Evolutionary conservation across 768 basidiomycete species (phyloP), one percentile per base, ranked within the genome.

Genomic region (Tremella fuciformis): DNA sequence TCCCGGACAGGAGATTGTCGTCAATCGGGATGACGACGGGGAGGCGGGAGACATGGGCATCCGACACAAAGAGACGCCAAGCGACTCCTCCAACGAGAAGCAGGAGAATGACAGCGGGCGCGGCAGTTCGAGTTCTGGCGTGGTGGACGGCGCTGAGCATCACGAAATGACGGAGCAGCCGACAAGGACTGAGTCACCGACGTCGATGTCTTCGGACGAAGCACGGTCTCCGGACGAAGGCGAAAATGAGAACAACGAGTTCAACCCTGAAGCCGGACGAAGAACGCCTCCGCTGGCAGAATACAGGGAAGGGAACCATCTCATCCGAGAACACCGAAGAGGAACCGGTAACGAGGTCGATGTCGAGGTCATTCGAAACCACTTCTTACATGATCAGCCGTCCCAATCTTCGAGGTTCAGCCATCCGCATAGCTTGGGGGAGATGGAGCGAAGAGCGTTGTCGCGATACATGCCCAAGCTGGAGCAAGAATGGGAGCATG

Each of bases 1-100:
- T 13, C 83, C 86, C 0, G 86, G 83, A 3, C 86, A 87, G 52
- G 86, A 88, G 46, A 85, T 94, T 60, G 83, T 91, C 37, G 87
- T 94, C 72, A 94, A 96, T 71, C 82, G 89, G 19, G 92, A 94
- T 71, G 78, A 78, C 44, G 78, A 79, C 50, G 78, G 60, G 0
- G 75, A 76, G 39, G 79, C 78, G 15, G 81, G 84, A 76, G 85
- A 87, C 73, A 73, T 80, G 19, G 83, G 83, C 8, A 68, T 80
- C 25, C 57, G 69, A 29, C 6, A 74, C 41, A 48, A 53, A 26
- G 53, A 50, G 8, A 11, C 26, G 48, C 26, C 53, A 41, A n/a
- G 52, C 21, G 16, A 48, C 51, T 34, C 29, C 11, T 34, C 8
- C 24, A 54, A n/a, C 25, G 59, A 16, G 64, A 65, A 50, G 63